A percentile compares a stretch with the other conserved stretches of the same genome.
Conservation (phyloP, 805 yeast genomes). For the Starmerella vitae region DNA sequence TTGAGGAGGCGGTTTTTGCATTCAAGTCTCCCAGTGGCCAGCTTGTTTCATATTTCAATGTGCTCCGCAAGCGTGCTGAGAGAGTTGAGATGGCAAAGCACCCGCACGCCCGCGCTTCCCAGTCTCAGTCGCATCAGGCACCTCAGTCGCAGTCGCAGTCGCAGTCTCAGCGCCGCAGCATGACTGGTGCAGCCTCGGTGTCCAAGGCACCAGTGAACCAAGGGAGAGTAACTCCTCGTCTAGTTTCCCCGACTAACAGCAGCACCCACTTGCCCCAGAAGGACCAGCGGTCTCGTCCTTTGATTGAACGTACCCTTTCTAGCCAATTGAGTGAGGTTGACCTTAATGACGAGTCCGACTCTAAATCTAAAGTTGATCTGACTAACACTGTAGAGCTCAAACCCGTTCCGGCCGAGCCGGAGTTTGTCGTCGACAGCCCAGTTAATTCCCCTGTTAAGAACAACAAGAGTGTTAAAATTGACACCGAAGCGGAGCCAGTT, state of each 20-base stretch:
- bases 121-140: conserved; percentile 3
- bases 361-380: not conserved
- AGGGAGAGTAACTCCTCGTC: conserved; percentile 16
- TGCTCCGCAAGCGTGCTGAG: conserved; percentile 35
- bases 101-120: not conserved
- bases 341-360: conserved; percentile 1
- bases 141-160: conserved; percentile 5
- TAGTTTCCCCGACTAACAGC: conserved; percentile 16
- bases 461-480: no score
- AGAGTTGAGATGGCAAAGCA: conserved; percentile 8
- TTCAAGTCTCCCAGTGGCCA: conserved; percentile 52
- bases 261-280: conserved; percentile 8
- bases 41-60: conserved; percentile 52
- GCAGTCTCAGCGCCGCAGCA: conserved; percentile 12
- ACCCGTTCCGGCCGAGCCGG: not conserved
- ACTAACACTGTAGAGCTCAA: not conserved
- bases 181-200: conserved; percentile 9
- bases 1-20: conserved; percentile 43
- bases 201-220: conserved; percentile 17
- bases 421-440: not conserved
- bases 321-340: conserved; percentile 13
- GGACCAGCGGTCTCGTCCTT: not conserved
- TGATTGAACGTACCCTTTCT: conserved; percentile 1
- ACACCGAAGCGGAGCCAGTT: no score
- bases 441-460: no score